Evolutionary conservation across 345 rosid genomes (phyloP), one percentile per base, ranked within the genome.

Genomic region (Citrus australasica): DNA sequence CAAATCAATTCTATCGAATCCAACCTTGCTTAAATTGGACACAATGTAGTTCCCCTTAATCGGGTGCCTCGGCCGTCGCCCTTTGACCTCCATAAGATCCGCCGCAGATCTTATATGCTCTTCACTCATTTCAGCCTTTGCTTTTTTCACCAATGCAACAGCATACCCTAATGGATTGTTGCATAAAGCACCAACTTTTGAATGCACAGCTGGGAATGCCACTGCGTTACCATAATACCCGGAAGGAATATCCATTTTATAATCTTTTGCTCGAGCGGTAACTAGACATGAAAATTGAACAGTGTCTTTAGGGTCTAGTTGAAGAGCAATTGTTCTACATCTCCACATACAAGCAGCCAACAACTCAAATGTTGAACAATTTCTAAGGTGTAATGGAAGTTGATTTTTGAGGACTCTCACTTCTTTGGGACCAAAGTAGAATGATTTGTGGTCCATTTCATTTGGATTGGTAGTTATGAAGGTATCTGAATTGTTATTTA

Each of bases 161-260:
- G 85, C 89, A 53, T 79, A 90, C 17, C 82, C 84, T 0, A 88
- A 13, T 1, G 88, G 83, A 5, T 78, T 80, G 17, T n/a, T 51
- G 0, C 42, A 3, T 9, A 88, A 71, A 9, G 78, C 74, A 14
- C 35, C 74, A 2, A 81, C 86, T 1, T 60, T 81, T 37, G 86
- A 61, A 42, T 75, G 64, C 19, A 86, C 86, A 0, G 75, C 87
- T 1, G 87, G 86, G 55, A 62, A 82, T 37, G 80, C 87, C 37
- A 74, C 60, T 22, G 79, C 83, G 32, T 87, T 89, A n/a, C 92
- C 91, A 61, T 89, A 85, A 32, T 84, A 89, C 6, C 90, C 90
- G 0, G 13, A 58, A 1, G 74, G 69, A 1, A 79, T 14, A 32
- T 2, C 66, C 66, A 56, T 69, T 56, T 64, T 69, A 25, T 55